These are phyloP conservation scores for Cystobasidium tubakii DNA, from an alignment of 768 basidiomycete genomes.

Conservation along the genomic window DNA sequence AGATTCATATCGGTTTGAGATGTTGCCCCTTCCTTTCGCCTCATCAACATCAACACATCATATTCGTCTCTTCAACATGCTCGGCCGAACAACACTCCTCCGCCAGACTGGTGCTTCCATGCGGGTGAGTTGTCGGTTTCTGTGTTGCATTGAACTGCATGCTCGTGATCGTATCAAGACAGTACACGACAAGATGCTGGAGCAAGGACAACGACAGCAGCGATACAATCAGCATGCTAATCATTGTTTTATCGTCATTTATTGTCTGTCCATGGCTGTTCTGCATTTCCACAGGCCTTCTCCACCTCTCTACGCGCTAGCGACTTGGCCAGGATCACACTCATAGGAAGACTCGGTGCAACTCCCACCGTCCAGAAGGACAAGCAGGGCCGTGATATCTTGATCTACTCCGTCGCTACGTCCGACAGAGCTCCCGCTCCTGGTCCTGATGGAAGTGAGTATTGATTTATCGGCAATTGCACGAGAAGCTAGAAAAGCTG, in stretches of 20 bases:
- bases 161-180: background rate
- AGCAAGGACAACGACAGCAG: background rate
- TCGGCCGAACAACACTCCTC: background rate
- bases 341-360: conserved; percentile 67
- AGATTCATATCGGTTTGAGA: background rate
- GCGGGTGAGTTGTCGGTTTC: background rate
- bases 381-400: conserved; percentile 69
- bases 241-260: background rate
- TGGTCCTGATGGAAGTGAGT: conserved; percentile 20
- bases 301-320: conserved; percentile 51
- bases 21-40: background rate
- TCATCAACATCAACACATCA: background rate
- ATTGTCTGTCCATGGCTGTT: background rate
- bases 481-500: background rate
- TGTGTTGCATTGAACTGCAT: background rate
- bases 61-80: conserved; percentile 6
- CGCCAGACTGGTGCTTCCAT: background rate
- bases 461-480: background rate
- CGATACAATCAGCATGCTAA: background rate
- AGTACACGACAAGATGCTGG: background rate
- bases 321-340: conserved; percentile 63
- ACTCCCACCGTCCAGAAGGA: conserved; percentile 68
- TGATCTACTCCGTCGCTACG: conserved; percentile 76
- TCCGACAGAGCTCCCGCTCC: conserved; percentile 50
- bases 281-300: conserved; percentile 17